Evolutionary conservation across 257 asterid species (phyloP), one percentile per base, ranked within the genome.

Genomic region (Linderniella brevidens): DNA sequence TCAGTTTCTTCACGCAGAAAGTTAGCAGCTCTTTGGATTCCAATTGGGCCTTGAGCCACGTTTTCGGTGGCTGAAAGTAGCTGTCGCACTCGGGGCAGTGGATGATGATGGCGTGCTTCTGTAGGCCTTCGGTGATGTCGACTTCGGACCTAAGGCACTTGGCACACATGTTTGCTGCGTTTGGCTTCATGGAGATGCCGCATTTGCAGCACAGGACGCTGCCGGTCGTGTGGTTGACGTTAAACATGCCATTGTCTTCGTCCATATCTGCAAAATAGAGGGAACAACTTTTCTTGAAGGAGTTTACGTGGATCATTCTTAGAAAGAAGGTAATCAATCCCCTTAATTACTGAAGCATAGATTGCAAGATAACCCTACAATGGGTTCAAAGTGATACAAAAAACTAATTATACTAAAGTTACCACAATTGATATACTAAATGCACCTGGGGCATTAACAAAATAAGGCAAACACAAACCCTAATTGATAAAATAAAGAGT

Each of bases 101-200:
- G 50, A 19, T 44, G 63, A 73, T 69, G 5, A 25, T 64, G 19
- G 49, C 67, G 35, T 60, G 68, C 62, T 66, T 69, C 59, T 65
- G 74, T 13, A 73, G 73, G 16, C 69, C 64, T 50, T 69, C 77
- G 0, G 76, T 73, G 13, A 69, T 69, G 73, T 73, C 74, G 3
- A 65, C 49, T 45, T 73, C 74, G 11, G 80, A 63, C 10, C 73
- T 64, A 25, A 73, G 61, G 47, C 80, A 73, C 18, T 50, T 69
- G 20, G 68, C 69, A 50, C 81, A 69, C 81, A 73, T 73, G 19
- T 73, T 73, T 41, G 77, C 77, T 39, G 72, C 77, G 58, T 73
- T 73, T 29, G 81, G 81, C 41, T 58, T 71, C 77, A 69, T 69
- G 9, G 54, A 41, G 36, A 69, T 66, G n/a, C 80, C 77, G 36